Conservation (phyloP, 495 filamentous ascomycete species). For the Xylona heveae region DNA sequence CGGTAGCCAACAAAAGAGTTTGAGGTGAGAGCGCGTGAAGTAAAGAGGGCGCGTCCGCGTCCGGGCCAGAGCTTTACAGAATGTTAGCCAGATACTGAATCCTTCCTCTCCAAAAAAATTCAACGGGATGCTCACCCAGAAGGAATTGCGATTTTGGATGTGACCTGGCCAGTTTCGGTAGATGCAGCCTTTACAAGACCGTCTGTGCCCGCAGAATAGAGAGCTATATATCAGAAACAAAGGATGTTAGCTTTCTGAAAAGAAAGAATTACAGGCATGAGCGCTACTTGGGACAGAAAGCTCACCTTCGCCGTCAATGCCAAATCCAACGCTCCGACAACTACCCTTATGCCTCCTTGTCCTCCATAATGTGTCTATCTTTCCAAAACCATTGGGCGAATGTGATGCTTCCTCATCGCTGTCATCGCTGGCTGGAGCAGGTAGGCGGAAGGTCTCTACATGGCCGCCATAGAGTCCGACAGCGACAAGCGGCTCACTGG, state of each 20-base stretch:
- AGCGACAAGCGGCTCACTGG: slow-evolving; percentile 58
- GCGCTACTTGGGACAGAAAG: too few species aligned
- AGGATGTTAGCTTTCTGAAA: background rate
- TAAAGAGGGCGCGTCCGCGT: slow-evolving; percentile 48
- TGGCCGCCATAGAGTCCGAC: slow-evolving; percentile 71
- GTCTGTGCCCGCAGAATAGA: slow-evolving; percentile 85
- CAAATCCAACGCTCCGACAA: slow-evolving; percentile 60
- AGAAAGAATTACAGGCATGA: background rate
- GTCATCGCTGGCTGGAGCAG: slow-evolving; percentile 22
- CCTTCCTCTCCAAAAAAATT: too few species aligned
- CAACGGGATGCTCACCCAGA: too few species aligned
- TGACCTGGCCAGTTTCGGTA: slow-evolving; percentile 56
- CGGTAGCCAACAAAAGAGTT: slow-evolving; percentile 74
- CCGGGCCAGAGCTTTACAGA: too few species aligned
- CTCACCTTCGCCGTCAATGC: slow-evolving; percentile 43
- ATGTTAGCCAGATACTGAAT: too few species aligned
- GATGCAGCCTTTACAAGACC: slow-evolving; percentile 73
- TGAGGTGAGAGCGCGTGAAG: slow-evolving; percentile 67
- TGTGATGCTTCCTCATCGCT: slow-evolving; percentile 21
- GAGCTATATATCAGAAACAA: slow-evolving; percentile 16
- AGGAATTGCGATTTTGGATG: slow-evolving; percentile 51
- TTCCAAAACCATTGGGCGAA: slow-evolving; percentile 36
- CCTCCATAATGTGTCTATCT: slow-evolving; percentile 69
- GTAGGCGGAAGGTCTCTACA: slow-evolving; percentile 69
- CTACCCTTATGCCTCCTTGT: slow-evolving; percentile 84